Evolutionary conservation across 257 asterid genomes (phyloP).

Genomic region (Scutellaria minor): DNA sequence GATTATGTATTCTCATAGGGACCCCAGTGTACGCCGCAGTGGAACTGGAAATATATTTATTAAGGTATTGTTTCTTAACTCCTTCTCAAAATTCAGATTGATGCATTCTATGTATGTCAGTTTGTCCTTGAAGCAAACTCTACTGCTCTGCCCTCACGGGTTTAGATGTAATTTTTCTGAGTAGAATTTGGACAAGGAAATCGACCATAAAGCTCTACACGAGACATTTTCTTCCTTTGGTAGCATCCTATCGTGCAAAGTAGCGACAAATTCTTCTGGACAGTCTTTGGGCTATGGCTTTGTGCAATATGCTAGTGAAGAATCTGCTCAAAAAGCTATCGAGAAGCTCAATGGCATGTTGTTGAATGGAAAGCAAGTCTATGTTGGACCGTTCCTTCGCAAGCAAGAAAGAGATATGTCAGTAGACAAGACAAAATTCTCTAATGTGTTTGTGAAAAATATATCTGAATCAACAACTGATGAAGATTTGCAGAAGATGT

Average conservation of each 20-base stretch:
- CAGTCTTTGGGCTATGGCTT: slow-evolving; percentile 89
- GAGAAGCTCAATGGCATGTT: slow-evolving; percentile 90
- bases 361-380: slow-evolving; percentile 85
- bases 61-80: slow-evolving; percentile 54
- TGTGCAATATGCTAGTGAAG: slow-evolving; percentile 84
- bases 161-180: slow-evolving; percentile 1
- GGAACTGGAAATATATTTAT: slow-evolving; percentile 87
- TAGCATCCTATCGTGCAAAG: slow-evolving; percentile 79
- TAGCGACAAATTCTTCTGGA: slow-evolving; percentile 73
- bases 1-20: slow-evolving; percentile 85
- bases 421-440: slow-evolving; percentile 65
- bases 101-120: background rate
- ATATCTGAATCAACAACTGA: slow-evolving; percentile 74
- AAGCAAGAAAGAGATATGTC: slow-evolving; percentile 86
- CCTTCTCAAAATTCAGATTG: background rate
- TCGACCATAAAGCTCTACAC: slow-evolving; percentile 88
- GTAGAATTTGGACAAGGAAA: slow-evolving; percentile 90
- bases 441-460: slow-evolving; percentile 87
- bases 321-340: slow-evolving; percentile 84
- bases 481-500: slow-evolving; percentile 66
- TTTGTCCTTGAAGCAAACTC: too few relatives aligned
- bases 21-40: slow-evolving; percentile 78
- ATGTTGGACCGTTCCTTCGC: slow-evolving; percentile 83
- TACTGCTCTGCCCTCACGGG: background rate
- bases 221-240: slow-evolving; percentile 91